Base-by-base conservation (phyloP, 495 filamentous ascomycete genomes). In the Parathielavia appendiculata region DNA sequence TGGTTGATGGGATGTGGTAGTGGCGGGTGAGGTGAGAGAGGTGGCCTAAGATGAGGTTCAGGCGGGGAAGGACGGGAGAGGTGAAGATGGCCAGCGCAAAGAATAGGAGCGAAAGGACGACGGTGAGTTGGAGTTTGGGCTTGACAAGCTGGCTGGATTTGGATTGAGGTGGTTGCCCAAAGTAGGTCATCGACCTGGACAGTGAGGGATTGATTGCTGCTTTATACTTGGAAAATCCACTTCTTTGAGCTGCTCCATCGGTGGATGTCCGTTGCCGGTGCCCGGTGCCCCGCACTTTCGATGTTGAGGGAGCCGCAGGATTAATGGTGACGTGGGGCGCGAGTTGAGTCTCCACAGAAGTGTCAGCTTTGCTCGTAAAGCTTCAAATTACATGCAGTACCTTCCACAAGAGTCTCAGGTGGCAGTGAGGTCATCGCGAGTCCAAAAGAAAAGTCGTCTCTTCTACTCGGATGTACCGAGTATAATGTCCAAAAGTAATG, bases 61-160 rank as follows among this genome's bases (percentile, higher is more conserved):
- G 64, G 44, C 64, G 62, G 32, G 61, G 57, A 17, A 58, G 45
- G 57, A 58, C 4, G 38, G 34, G 26, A 26, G 59, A 50, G 52
- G 20, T 45, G 14, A 63, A 50, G 50, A 57, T 40, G 20, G 64
- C 66, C 60, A 71, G 64, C 56, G 57, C 50, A 17, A 69, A 47
- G 64, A 67, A 40, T n/a, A 57, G 8, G 52, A 69, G 34, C 12
- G 62, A 57, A 48, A 62, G 5, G 52, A 64, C 14, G 5, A 23
- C 13, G 47, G 26, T 26, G 1, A 26, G 47, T 1, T 40, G 5
- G 13, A 47, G 32, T 41, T 43, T 48, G 19, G 12, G 40, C 23
- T 34, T 7, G 9, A 39, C 10, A n/a, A 2, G 17, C 32, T 9
- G 38, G 39, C 17, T 55, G 26, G 32, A 20, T 22, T 5, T 17